These are phyloP conservation scores for Cladosporium sp. DNA, from an alignment of 2,329 filamentous ascomycete species.

Conservation along the genomic window DNA sequence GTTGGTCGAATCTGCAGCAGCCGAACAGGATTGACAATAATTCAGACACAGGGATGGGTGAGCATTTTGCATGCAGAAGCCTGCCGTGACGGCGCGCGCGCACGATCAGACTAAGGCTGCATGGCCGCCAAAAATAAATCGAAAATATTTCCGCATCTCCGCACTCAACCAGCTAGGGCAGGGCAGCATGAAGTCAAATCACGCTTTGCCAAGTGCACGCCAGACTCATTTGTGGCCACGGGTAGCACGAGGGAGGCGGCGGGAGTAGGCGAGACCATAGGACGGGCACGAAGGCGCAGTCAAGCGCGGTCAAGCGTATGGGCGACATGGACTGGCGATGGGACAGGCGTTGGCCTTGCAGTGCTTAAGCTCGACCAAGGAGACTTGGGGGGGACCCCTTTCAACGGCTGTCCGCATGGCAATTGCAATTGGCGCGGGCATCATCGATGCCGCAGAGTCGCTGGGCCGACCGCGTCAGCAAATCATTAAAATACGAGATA, in stretches of 20 bases:
- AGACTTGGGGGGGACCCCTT: neutral
- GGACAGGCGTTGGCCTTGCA: neutral
- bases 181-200: neutral
- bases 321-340: too few relatives aligned
- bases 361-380: neutral
- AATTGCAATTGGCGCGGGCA: neutral
- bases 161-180: neutral
- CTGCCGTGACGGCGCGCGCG: too few relatives aligned
- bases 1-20: too few relatives aligned
- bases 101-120: too few relatives aligned
- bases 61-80: too few relatives aligned
- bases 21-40: too few relatives aligned
- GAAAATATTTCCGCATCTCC: too few relatives aligned
- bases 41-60: too few relatives aligned
- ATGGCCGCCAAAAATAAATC: too few relatives aligned
- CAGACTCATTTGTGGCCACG: neutral
- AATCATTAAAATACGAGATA: neutral
- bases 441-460: too few relatives aligned
- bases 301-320: neutral
- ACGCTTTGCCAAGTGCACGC: conserved; percentile 3
- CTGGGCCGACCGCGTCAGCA: neutral
- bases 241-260: too few relatives aligned
- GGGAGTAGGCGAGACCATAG: too few relatives aligned
- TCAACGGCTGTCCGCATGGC: neutral
- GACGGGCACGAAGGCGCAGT: neutral